Conservation (phyloP, 768 basidiomycete genomes). For the Clitopilus hobsonii region DNA sequence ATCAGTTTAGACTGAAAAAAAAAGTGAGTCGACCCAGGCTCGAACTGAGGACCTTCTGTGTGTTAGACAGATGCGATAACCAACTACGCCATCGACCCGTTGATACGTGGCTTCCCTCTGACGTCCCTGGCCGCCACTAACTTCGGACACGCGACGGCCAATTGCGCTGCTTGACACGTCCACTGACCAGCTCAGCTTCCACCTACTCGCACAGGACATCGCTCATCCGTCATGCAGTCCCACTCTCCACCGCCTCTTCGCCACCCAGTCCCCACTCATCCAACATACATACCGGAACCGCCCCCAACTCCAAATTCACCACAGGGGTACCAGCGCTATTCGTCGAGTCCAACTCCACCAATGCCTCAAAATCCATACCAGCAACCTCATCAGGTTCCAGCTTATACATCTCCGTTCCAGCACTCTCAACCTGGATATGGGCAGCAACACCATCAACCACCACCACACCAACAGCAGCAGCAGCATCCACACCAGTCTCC, state of each 20-base stretch:
- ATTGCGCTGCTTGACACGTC: background rate
- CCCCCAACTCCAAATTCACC: slow-evolving; percentile 74
- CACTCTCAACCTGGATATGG: slow-evolving; percentile 27
- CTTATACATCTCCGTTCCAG: slow-evolving; percentile 46
- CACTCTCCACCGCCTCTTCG: slow-evolving; percentile 75
- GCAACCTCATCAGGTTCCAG: slow-evolving; percentile 35
- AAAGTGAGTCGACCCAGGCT: slow-evolving; percentile 10
- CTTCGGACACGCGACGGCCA: background rate
- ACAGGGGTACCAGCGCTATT: slow-evolving; percentile 69
- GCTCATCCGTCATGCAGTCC: slow-evolving; percentile 11
- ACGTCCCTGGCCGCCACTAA: background rate
- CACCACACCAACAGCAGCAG: slow-evolving; percentile 21
- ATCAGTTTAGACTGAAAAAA: background rate
- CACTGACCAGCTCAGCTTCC: slow-evolving; percentile 21
- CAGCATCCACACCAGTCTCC: slow-evolving; percentile 13
- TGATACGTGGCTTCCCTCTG: background rate
- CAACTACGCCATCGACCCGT: slow-evolving; percentile 68
- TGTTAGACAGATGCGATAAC: slow-evolving; percentile 82
- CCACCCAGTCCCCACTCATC: slow-evolving; percentile 87
- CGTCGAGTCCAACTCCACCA: slow-evolving; percentile 49
- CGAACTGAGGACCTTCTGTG: slow-evolving; percentile 10
- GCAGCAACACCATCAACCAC: slow-evolving; percentile 11
- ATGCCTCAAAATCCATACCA: slow-evolving; percentile 21
- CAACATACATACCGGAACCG: slow-evolving; percentile 79
- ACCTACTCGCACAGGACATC: slow-evolving; percentile 3